Percentiles rank a stretch among this genome's conserved stretches.
These are phyloP conservation scores for Capillidium rhysosporum DNA, from an alignment of 371 early-diverging fungal genomes.

Conservation along the genomic window DNA sequence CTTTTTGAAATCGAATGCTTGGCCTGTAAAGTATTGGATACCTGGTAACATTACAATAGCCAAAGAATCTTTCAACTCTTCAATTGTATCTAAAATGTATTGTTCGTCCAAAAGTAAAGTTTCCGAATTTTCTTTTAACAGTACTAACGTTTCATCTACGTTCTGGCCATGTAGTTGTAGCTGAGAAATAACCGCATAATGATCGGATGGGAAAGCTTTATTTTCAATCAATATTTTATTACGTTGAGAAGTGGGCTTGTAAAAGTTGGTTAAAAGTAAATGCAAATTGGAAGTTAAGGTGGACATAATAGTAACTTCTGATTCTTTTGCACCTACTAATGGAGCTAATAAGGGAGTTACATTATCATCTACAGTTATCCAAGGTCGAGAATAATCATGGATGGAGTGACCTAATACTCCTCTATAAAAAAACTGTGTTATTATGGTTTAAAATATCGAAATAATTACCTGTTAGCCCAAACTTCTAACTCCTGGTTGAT, in stretches of 20 bases:
- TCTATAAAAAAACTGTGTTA: constrained; percentile 11
- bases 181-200: constrained; percentile 78
- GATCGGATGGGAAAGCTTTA: constrained; percentile 90
- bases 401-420: constrained; percentile 77
- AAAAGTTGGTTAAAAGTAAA: constrained; percentile 76
- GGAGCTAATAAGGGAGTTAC: constrained; percentile 46
- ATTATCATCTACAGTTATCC: constrained; percentile 67
- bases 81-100: constrained; percentile 52
- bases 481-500: constrained; percentile 77
- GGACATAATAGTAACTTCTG: constrained; percentile 82
- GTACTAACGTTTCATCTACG: constrained; percentile 41
- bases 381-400: constrained; percentile 65
- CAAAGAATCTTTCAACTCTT: constrained; percentile 44
- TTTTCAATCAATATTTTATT: constrained; percentile 81
- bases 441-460: constrained; percentile 3
- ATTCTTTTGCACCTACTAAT: constrained; percentile 62
- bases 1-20: constrained; percentile 67
- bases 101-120: constrained; percentile 40
- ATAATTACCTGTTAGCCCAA: constrained; percentile 33
- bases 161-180: constrained; percentile 59
- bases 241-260: constrained; percentile 48
- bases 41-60: constrained; percentile 81
- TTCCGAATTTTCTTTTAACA: constrained; percentile 51
- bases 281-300: constrained; percentile 85
- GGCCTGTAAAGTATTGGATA: constrained; percentile 94